Conservation (phyloP, 192 early-diverging fungal genomes). For the Phycomyces blakesleeanus region DNA sequence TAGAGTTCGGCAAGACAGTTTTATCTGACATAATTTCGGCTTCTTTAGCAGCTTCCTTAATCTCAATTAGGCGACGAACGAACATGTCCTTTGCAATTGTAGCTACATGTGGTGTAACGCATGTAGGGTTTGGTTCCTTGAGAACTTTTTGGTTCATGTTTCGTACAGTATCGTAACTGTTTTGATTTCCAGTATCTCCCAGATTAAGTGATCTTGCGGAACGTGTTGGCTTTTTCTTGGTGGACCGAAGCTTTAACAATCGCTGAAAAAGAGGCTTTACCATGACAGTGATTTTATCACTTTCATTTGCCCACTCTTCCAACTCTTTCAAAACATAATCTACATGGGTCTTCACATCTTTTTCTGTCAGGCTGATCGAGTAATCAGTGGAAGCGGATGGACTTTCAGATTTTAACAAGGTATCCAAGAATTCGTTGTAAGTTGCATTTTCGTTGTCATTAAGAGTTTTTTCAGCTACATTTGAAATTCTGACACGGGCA, state of each 20-base stretch:
- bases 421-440: constrained; percentile 16
- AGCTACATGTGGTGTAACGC: constrained; percentile 24
- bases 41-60: constrained; percentile 11
- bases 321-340: constrained; percentile 20
- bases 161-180: constrained; percentile 11
- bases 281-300: constrained; percentile 5
- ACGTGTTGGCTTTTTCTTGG: not conserved
- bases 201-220: not conserved
- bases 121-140: constrained; percentile 17
- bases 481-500: constrained; percentile 16
- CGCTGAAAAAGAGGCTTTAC: constrained; percentile 12
- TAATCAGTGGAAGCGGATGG: constrained; percentile 9
- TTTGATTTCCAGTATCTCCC: constrained; percentile 12
- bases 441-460: constrained; percentile 6
- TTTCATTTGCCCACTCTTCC: constrained; percentile 16
- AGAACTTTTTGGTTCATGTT: constrained; percentile 17
- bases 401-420: not conserved
- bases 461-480: constrained; percentile 14
- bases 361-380: constrained; percentile 12
- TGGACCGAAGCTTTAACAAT: not conserved
- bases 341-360: constrained; percentile 20
- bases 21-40: not conserved
- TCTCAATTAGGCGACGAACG: constrained; percentile 18
- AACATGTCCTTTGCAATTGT: constrained; percentile 21
- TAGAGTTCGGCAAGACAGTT: constrained; percentile 12